Evolutionary conservation across 495 filamentous ascomycete species (phyloP), one percentile per base, ranked within the genome.

Genomic region (Bryoglossum gracile): DNA sequence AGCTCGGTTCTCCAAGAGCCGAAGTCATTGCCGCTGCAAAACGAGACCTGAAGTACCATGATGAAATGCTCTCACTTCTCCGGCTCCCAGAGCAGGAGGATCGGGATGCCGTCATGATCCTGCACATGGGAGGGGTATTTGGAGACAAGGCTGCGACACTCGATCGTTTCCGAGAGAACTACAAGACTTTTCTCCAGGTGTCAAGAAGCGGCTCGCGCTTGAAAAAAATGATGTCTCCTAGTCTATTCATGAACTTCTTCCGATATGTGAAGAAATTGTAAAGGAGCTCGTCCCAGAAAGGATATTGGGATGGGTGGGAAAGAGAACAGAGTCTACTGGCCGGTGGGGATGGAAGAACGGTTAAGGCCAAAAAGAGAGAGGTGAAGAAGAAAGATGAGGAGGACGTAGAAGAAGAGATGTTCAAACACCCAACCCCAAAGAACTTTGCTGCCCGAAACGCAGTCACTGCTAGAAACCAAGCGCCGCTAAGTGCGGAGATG

Each of bases 141-240:
- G 91, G 89, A 11, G 87, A 94, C 64, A 97, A 95, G 64, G 68
- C 67, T 14, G 87, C 82, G 1, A 92, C 90, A 0, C 67, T 97
- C 6, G 75, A 85, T 56, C 76, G 91, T 8, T 95, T 97, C 59
- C 73, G 86, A 5, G 65, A 81, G 48, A 94, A 91, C 52, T 95
- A 96, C 56, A 66, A 72, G 68, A 87, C 2, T 58, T 75, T 11
- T 77, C 84, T 0, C 68, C 76, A 25, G 75, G 78, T 37, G 67
- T 95, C 49, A 94, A 94, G 61, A 77, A 81, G 3, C 77, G 91
- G 1, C 67, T 98, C 1, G 90, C 96, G 0, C 71, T 98, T 14
- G 92, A 96, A 61, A 98, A 96, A 53, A 92, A 96, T 65, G 92
- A 96, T 59, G 87, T 96, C 4, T 66, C 64, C 35, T 97, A 86